phyloP scores from a whole-genome alignment of 108 stramenopile species.

The Fistulifera pelliculosa region DNA sequence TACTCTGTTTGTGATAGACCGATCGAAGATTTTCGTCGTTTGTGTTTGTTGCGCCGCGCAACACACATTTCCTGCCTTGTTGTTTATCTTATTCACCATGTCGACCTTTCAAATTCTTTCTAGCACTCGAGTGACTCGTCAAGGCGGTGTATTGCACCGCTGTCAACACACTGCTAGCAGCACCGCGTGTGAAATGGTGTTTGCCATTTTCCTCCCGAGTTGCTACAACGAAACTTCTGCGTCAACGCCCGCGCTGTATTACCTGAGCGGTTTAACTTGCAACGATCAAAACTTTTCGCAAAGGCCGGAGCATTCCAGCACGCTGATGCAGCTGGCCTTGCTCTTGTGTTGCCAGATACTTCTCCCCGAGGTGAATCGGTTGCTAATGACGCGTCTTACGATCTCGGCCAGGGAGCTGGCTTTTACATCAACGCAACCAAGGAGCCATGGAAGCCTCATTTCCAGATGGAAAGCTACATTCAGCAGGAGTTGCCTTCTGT shows the following conservation, averaged over 20 bases:
- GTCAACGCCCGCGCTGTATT: conserved; percentile 16
- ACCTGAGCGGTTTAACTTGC: conserved; percentile 93
- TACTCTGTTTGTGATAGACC: too few relatives aligned
- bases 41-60: too few relatives aligned
- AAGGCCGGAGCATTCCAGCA: conserved; percentile 72
- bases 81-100: background rate
- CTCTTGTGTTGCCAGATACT: conserved; percentile 94
- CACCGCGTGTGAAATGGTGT: conserved; percentile 56
- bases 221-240: background rate
- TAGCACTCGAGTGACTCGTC: conserved; percentile 38
- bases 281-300: conserved; percentile 91
- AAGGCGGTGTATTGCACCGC: conserved; percentile 60
- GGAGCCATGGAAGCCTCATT: conserved; percentile 69
- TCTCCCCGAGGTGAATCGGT: conserved; percentile 81
- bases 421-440: conserved; percentile 96
- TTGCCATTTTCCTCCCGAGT: conserved; percentile 23
- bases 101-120: conserved; percentile 36
- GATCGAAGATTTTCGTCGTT: too few relatives aligned
- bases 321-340: conserved; percentile 57
- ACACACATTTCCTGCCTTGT: too few relatives aligned
- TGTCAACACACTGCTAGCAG: conserved; percentile 56
- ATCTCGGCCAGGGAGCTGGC: conserved; percentile 94
- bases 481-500: conserved; percentile 79
- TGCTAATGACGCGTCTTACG: conserved; percentile 81
- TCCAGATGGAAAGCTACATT: conserved; percentile 94